Evolutionary conservation across 305 asterid genomes (phyloP), one percentile per base, ranked within the genome.

Genomic region (Withania somnifera): DNA sequence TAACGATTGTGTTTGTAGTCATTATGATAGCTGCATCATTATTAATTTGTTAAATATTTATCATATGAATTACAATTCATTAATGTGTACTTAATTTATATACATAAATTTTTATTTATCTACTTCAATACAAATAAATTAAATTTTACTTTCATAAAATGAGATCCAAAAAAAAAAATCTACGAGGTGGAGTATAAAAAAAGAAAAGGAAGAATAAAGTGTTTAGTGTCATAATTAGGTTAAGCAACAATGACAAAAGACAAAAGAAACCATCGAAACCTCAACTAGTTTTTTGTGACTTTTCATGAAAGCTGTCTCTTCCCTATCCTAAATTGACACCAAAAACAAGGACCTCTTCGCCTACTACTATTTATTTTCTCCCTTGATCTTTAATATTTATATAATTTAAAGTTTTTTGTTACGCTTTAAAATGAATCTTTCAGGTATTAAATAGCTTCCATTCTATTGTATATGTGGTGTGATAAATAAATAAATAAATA

Each of bases 261-360:
- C 63, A 28, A 19, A 68, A 82, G 52, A 82, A 77, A 71, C 45
- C 84, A 86, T 88, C 86, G 86, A 88, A 82, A 82, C 78, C 90
- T 66, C 85, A 28, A 84, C 82, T 68, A 77, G 76, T 69, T 66
- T 61, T 80, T 89, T 86, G 84, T 78, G 86, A 86, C 90, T 89
- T 89, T 89, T 83, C 77, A 89, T 89, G 85, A 81, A 87, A 85
- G 57, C 30, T 73, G 75, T 34, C 71, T 80, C 81, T 84, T 78
- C 75, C 54, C 40, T 36, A 6, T 7, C 10, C 47, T 51, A 88
- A 85, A 82, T 82, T 56, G 78, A 84, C 91, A 85, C 78, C 82
- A 87, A 86, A 64, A 84, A 83, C 90, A 45, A 84, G 86, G 84
- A 24, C 53, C 34, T 64, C 69, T 51, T 6, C 57, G 20, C 78